Percentiles rank a stretch among this genome's conserved stretches.
These are phyloP conservation scores for Drosera capensis DNA, from an alignment of 148 eudicot species.

Conservation along the genomic window DNA sequence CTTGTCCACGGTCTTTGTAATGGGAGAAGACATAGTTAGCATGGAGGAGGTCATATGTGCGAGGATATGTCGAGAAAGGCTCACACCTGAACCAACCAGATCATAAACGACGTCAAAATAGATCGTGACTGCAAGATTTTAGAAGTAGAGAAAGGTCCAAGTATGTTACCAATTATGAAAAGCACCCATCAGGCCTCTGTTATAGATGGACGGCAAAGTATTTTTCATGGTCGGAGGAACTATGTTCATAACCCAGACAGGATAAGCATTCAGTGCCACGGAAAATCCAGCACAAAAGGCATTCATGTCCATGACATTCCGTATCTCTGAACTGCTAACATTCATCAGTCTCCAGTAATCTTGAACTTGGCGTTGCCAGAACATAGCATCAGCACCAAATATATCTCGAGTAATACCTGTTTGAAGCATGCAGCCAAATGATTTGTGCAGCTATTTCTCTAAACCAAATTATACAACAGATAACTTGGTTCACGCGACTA, in stretches of 20 bases:
- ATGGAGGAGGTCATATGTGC: constrained; percentile 81
- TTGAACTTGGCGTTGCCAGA: constrained; percentile 88
- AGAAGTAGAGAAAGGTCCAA: background rate
- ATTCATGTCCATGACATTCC: constrained; percentile 96
- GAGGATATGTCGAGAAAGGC: constrained; percentile 92
- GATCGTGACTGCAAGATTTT: no score
- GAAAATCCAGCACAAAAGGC: constrained; percentile 86
- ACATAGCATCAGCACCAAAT: constrained; percentile 47
- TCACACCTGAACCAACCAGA: constrained; percentile 67
- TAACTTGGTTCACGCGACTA: no score
- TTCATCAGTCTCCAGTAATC: constrained; percentile 83
- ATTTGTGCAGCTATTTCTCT: background rate
- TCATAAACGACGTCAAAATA: no score
- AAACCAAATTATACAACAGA: no score
- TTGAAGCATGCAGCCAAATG: background rate
- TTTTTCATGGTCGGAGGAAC: constrained; percentile 54
- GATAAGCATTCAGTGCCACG: constrained; percentile 67
- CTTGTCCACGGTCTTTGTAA: constrained; percentile 41
- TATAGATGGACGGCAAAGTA: constrained; percentile 66
- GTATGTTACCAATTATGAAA: constrained; percentile 86
- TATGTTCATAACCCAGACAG: constrained; percentile 97
- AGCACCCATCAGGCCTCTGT: constrained; percentile 67
- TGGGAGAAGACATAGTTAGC: constrained; percentile 71
- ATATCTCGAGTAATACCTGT: constrained; percentile 54
- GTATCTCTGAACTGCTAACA: constrained; percentile 45